Percentiles rank a stretch among this genome's conserved stretches.
phyloP scores from a whole-genome alignment of 306 rosid species.

The Sesbania bispinosa region DNA sequence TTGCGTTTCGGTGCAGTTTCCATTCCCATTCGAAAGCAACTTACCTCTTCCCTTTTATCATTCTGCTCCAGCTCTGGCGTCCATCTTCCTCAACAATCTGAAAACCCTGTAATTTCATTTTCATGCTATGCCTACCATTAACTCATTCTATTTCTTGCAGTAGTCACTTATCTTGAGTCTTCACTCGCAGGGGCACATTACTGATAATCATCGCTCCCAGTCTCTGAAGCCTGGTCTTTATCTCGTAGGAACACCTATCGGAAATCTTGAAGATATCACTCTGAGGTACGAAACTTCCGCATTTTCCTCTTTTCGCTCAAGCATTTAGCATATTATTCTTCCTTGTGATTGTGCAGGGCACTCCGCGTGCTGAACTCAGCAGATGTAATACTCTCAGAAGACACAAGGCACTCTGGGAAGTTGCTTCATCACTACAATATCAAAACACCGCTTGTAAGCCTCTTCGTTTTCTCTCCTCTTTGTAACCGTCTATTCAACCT shows the following conservation, averaged over 20 bases:
- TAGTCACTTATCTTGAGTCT: neutral
- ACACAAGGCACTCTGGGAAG: constrained; percentile 92
- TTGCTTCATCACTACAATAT: constrained; percentile 77
- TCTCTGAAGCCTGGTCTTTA: constrained; percentile 69
- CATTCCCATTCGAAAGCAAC: constrained; percentile 4
- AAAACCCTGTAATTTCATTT: constrained; percentile 43
- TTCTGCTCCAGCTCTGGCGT: constrained; percentile 29
- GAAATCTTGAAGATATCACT: constrained; percentile 57
- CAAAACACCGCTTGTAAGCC: constrained; percentile 78
- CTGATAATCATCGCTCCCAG: neutral
- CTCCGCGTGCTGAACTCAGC: constrained; percentile 77
- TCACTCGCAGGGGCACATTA: constrained; percentile 12
- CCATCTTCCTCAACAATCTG: constrained; percentile 34
- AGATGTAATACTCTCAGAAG: constrained; percentile 81
- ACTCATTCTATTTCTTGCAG: neutral
- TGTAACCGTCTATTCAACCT: too few species aligned
- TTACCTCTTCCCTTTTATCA: constrained; percentile 17
- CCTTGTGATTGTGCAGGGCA: constrained; percentile 47
- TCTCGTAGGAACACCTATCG: constrained; percentile 88
- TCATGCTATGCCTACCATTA: neutral
- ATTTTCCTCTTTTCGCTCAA: neutral
- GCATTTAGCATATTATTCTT: neutral
- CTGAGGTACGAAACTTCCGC: constrained; percentile 39
- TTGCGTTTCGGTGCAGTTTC: constrained; percentile 15
- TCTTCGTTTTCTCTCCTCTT: neutral